phyloP scores from a whole-genome alignment of 148 eudicot species.

The Camellia granthamiana region DNA sequence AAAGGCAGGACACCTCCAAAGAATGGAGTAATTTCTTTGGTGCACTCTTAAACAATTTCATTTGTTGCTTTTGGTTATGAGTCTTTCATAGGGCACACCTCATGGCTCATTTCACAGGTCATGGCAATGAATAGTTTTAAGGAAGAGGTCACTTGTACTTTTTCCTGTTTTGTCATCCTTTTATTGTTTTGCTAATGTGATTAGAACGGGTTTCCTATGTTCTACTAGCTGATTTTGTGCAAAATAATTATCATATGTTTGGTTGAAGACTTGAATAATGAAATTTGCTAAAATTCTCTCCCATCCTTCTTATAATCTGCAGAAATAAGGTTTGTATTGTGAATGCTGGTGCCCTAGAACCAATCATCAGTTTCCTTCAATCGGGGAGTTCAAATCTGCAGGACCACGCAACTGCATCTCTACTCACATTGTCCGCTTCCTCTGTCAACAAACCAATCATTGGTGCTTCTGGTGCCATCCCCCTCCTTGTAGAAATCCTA shows the following conservation, averaged over 20 bases:
- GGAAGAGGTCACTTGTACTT: not conserved
- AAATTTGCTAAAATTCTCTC: not conserved
- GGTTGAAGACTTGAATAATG: not conserved
- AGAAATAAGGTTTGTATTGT: slow-evolving; percentile 88
- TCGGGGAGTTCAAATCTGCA: slow-evolving; percentile 51
- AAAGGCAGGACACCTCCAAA: not conserved
- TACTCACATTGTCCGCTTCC: slow-evolving; percentile 89
- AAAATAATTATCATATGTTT: not conserved
- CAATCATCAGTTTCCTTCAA: slow-evolving; percentile 62
- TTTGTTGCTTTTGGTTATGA: too few species aligned
- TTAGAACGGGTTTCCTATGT: not conserved
- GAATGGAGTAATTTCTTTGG: not conserved
- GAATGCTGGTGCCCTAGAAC: slow-evolving; percentile 77
- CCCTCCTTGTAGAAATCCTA: slow-evolving; percentile 71
- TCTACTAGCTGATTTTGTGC: not conserved
- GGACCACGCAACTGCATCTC: slow-evolving; percentile 79
- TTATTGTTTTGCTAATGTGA: not conserved
- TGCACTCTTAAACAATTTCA: too few species aligned
- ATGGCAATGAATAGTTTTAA: not conserved
- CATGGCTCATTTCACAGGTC: not conserved
- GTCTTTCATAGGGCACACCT: too few species aligned
- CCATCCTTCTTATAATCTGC: slow-evolving; percentile 24
- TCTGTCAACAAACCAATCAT: slow-evolving; percentile 72
- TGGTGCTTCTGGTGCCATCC: slow-evolving; percentile 67
- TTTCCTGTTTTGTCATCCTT: not conserved